Percentiles rank a stretch among this genome's conserved stretches.
Evolutionary conservation across 176 grass and related monocot species (phyloP).

Genomic region (Oryza punctata): DNA sequence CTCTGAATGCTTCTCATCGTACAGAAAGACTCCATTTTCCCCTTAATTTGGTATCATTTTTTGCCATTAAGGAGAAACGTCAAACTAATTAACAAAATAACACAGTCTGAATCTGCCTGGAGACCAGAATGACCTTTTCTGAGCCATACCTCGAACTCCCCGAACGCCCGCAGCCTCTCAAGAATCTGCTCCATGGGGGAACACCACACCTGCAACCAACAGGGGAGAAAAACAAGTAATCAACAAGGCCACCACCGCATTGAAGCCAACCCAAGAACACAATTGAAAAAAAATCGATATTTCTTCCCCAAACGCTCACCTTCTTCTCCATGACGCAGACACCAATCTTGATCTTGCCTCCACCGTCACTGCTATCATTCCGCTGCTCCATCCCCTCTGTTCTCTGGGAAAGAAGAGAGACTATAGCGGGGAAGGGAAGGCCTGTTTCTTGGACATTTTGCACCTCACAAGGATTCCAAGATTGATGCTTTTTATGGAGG

Average conservation of each 20-base stretch:
- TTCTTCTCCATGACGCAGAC: slow-evolving; percentile 98
- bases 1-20: slow-evolving; percentile 13
- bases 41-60: not conserved
- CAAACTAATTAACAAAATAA: not conserved
- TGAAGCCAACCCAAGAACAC: slow-evolving; percentile 28
- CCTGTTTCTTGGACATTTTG: slow-evolving; percentile 42
- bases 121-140: not conserved
- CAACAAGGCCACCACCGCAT: slow-evolving; percentile 22
- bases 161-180: slow-evolving; percentile 76
- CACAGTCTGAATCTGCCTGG: not conserved
- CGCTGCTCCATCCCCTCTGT: slow-evolving; percentile 30
- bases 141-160: slow-evolving; percentile 84
- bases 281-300: slow-evolving; percentile 3
- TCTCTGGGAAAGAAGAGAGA: slow-evolving; percentile 23
- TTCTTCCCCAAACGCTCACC: slow-evolving; percentile 40
- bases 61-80: not conserved
- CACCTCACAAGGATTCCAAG: not conserved
- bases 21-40: not conserved
- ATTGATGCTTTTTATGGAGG: slow-evolving; percentile 25
- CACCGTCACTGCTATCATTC: slow-evolving; percentile 40
- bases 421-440: slow-evolving; percentile 13
- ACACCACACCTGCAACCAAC: slow-evolving; percentile 57
- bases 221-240: slow-evolving; percentile 4
- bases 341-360: slow-evolving; percentile 70
- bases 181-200: slow-evolving; percentile 91